A percentile compares a stretch with the other conserved stretches of the same genome.
phyloP scores from a whole-genome alignment of 179 eudicot species.

The Patellifolia procumbens region DNA sequence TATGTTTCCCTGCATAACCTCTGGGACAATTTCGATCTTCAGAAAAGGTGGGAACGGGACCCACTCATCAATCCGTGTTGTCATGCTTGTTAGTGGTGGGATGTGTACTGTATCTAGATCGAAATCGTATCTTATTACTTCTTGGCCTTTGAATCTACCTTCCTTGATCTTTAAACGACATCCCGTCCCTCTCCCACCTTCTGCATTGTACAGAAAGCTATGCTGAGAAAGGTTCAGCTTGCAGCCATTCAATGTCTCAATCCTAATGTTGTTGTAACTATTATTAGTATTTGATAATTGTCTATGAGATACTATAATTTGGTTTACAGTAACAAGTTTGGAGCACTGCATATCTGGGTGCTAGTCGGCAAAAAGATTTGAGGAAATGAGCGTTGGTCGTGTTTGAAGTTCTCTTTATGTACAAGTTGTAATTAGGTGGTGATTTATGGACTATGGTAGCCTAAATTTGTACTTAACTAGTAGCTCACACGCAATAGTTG shows the following conservation, averaged over 20 bases:
- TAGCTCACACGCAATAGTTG: neutral
- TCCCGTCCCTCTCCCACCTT: constrained; percentile 58
- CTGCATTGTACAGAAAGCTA: constrained; percentile 57
- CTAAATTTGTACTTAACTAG: neutral
- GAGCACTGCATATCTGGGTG: constrained; percentile 3
- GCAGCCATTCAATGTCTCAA: constrained; percentile 57
- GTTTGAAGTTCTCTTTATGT: neutral
- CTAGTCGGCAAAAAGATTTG: neutral
- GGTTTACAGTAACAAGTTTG: neutral
- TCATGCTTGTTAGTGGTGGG: constrained; percentile 51
- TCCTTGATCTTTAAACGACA: constrained; percentile 21
- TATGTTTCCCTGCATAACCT: constrained; percentile 47
- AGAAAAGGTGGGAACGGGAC: constrained; percentile 58
- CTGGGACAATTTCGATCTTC: constrained; percentile 53
- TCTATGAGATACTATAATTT: constrained; percentile 7
- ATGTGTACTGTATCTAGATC: constrained; percentile 45
- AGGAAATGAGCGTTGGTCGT: neutral
- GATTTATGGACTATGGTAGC: neutral
- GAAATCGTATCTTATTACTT: constrained; percentile 38
- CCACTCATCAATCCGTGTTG: constrained; percentile 50
- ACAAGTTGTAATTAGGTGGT: neutral
- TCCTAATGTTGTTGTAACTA: constrained; percentile 29
- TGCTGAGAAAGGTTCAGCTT: constrained; percentile 53
- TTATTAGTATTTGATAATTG: constrained; percentile 8
- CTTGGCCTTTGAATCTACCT: constrained; percentile 14